Evolutionary conservation across 495 filamentous ascomycete genomes (phyloP), one percentile per base, ranked within the genome.

Genomic region (Parathielavia appendiculata): DNA sequence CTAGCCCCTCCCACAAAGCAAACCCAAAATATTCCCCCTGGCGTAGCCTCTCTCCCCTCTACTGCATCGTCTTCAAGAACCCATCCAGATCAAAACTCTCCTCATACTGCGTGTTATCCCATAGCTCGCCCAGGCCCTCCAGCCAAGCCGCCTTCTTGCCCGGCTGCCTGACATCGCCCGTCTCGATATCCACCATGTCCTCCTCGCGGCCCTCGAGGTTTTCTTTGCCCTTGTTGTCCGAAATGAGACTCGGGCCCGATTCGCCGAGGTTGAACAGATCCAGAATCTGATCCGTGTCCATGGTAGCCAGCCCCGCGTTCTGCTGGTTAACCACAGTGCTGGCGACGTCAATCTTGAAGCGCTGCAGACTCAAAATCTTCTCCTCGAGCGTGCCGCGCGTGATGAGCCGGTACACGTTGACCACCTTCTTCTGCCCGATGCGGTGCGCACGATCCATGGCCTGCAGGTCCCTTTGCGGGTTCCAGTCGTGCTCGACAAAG

Each of bases 401-500:
- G 69, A 98, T 89, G 65, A 98, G 77, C 22, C 93, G 89, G 71
- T 97, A 98, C n/a, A 98, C 93, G 69, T 98, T 98, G 57, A 98
- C 93, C 19, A 97, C 92, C 79, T 97, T 97, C 86, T 97, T 97
- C 77, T 98, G 93, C 5, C 93, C 93, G 63, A 98, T 98, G 64
- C 93, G 86, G 75, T 98, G 93, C 11, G 95, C 93, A 48, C 93
- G 91, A 68, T 98, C 93, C 93, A 98, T 98, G 63, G 93, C 93
- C 71, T 98, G 93, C 63, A 98, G 82, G 74, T 98, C 93, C 73
- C 96, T 95, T 69, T 97, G 95, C 35, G 93, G 93, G 68, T 98
- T 98, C 93, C 93, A 98, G 72, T 98, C 93, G 71, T 98, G 93
- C 74, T 98, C 93, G 26, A 98, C 95, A 67, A 98, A 98, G 62